Percentiles rank a stretch among this genome's conserved stretches.
Evolutionary conservation across 2,329 filamentous ascomycete genomes (phyloP).

Genomic region (Nemania bipapillata): DNA sequence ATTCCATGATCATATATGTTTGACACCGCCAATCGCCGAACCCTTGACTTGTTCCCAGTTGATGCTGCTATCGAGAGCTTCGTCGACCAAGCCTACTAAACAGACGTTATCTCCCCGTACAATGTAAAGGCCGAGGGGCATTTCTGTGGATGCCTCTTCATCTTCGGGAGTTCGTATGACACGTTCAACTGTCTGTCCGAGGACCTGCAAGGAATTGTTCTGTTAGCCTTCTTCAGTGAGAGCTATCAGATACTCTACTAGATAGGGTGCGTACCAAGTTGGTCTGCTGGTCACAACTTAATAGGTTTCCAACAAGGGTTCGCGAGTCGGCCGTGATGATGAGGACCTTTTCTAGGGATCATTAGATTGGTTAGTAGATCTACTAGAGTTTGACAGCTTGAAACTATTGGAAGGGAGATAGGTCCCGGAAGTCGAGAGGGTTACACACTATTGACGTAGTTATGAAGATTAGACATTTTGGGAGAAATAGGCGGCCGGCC

Average conservation of each 20-base stretch:
- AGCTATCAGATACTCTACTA: not conserved
- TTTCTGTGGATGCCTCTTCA: slow-evolving; percentile 79
- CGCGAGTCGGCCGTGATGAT: slow-evolving; percentile 93
- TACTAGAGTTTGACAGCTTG: not conserved
- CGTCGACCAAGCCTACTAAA: slow-evolving; percentile 87
- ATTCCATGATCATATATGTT: slow-evolving; percentile 66
- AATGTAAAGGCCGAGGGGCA: slow-evolving; percentile 87
- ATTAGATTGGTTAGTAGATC: slow-evolving; percentile 44
- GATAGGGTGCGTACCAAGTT: slow-evolving; percentile 70
- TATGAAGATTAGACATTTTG: slow-evolving; percentile 51
- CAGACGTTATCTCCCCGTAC: slow-evolving; percentile 95
- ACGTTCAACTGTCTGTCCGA: slow-evolving; percentile 84
- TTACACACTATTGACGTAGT: slow-evolving; percentile 51
- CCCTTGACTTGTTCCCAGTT: slow-evolving; percentile 93
- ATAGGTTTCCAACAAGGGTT: slow-evolving; percentile 82
- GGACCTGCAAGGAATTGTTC: slow-evolving; percentile 64
- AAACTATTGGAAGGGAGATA: not conserved
- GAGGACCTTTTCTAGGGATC: slow-evolving; percentile 80
- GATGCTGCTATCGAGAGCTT: slow-evolving; percentile 87
- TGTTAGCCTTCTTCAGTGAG: slow-evolving; percentile 18
- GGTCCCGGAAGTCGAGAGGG: slow-evolving; percentile 5
- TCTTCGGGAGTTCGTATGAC: slow-evolving; percentile 89
- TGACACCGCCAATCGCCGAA: slow-evolving; percentile 82
- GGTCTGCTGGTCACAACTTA: slow-evolving; percentile 89
- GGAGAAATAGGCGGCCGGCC: not conserved